These are phyloP conservation scores for Podila horticola DNA, from an alignment of 192 early-diverging fungal species.

Conservation along the genomic window DNA sequence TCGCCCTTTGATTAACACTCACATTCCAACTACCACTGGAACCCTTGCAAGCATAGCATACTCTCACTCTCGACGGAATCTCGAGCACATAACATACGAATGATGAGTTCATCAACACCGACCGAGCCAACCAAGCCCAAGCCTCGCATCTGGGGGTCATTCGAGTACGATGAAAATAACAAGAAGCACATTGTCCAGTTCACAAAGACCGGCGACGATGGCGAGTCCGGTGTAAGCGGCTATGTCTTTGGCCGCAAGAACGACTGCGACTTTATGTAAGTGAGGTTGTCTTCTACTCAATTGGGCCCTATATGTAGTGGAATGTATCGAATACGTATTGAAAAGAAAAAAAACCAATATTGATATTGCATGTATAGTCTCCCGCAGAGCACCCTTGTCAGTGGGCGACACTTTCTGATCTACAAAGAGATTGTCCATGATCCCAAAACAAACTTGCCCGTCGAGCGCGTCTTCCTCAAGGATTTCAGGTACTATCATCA, in stretches of 20 bases:
- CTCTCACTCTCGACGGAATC: too few relatives aligned
- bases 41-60: background rate
- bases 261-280: conserved; percentile 49
- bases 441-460: conserved; percentile 15
- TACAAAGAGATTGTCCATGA: conserved; percentile 46
- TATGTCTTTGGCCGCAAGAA: conserved; percentile 42
- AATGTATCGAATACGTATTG: too few relatives aligned
- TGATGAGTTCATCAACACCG: background rate
- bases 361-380: conserved; percentile 9
- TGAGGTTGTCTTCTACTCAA: background rate
- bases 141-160: conserved; percentile 41
- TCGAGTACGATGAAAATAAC: conserved; percentile 36
- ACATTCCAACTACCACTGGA: background rate
- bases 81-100: background rate
- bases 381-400: conserved; percentile 25
- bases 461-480: conserved; percentile 49
- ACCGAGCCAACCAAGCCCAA: background rate
- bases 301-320: background rate
- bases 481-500: conserved; percentile 33
- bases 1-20: background rate
- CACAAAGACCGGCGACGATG: conserved; percentile 47
- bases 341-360: too few relatives aligned
- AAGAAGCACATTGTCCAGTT: conserved; percentile 31
- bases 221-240: conserved; percentile 39
- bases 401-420: conserved; percentile 43